Evolutionary conservation across 2,329 filamentous ascomycete genomes (phyloP), one percentile per base, ranked within the genome.

Genomic region (Trichoderma gracile): DNA sequence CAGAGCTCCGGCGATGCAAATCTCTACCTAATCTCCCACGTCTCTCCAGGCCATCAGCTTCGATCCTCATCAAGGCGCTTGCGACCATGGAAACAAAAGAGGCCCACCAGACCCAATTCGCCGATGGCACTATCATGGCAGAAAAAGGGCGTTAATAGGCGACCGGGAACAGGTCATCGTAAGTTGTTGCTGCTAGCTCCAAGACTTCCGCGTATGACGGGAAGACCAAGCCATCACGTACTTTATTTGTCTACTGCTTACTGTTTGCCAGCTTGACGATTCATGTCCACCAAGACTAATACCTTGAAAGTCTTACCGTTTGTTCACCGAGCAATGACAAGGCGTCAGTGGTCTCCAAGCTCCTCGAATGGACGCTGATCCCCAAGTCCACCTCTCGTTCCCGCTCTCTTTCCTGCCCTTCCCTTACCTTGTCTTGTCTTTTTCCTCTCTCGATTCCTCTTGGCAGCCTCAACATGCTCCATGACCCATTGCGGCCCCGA

Each of bases 71-170:
- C 33, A 54, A 45, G n/a, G n/a, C 53, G 49, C 23, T 25, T 52
- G 58, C 38, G 38, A 33, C 58, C 58, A n/a, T 17, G n/a, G 42
- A 43, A 43, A 19, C 15, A n/a, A 9, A 33, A 40, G 8, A 33
- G 59, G 59, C 59, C 59, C 59, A 62, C 59, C 45, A 12, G 45
- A 19, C n/a, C 38, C 40, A 62, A 62, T 62, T 62, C 49, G 59
- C 59, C 59, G 49, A 54, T 21, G n/a, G 40, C 33, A 38, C 33
- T 38, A 38, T 38, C 33, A 14, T n/a, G 21, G 25, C 49, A 52
- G 15, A 45, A 46, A 23, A 21, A n/a, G 10, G 45, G 33, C 33
- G 12, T 38, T 19, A 45, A 23, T 62, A 46, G 59, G 59, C 59
- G 59, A 62, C 49, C 25, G 12, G 45, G 23, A 38, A 43, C 14